Percentiles rank a stretch among this genome's conserved stretches.
These are phyloP conservation scores for Phytophthora sojae DNA, from an alignment of 352 stramenopile genomes.

Conservation along the genomic window DNA sequence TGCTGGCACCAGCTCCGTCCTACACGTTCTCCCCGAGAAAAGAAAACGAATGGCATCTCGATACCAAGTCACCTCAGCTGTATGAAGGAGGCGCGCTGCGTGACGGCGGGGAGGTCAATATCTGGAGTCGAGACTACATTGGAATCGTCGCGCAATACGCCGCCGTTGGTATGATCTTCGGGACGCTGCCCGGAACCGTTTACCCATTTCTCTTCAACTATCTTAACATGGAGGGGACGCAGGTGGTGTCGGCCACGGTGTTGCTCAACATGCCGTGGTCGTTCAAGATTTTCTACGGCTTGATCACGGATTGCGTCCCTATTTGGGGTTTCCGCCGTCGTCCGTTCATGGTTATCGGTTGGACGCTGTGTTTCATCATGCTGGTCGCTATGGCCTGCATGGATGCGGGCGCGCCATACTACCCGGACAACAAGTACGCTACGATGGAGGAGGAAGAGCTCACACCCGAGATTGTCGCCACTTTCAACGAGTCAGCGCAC, in stretches of 20 bases:
- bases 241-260: conserved; percentile 45
- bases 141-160: conserved; percentile 53
- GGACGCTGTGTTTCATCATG: conserved; percentile 45
- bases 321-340: conserved; percentile 60
- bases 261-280: conserved; percentile 58
- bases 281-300: conserved; percentile 62
- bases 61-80: conserved; percentile 21
- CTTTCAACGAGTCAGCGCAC: conserved; percentile 40
- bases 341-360: conserved; percentile 65
- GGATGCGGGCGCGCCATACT: conserved; percentile 53
- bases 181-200: conserved; percentile 45
- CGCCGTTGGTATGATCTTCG: conserved; percentile 49
- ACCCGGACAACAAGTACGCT: conserved; percentile 35
- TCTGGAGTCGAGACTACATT: conserved; percentile 50
- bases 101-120: conserved; percentile 30
- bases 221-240: conserved; percentile 53
- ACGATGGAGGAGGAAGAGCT: conserved; percentile 29
- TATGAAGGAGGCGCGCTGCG: conserved; percentile 30
- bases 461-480: conserved; percentile 31
- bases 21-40: conserved; percentile 12
- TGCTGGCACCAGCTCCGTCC: conserved; percentile 10
- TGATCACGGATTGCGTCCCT: conserved; percentile 56
- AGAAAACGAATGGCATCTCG: conserved; percentile 25
- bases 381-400: conserved; percentile 51
- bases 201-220: conserved; percentile 60